phyloP scores from a whole-genome alignment of 306 rosid genomes.

The Vigna nakashimae region DNA sequence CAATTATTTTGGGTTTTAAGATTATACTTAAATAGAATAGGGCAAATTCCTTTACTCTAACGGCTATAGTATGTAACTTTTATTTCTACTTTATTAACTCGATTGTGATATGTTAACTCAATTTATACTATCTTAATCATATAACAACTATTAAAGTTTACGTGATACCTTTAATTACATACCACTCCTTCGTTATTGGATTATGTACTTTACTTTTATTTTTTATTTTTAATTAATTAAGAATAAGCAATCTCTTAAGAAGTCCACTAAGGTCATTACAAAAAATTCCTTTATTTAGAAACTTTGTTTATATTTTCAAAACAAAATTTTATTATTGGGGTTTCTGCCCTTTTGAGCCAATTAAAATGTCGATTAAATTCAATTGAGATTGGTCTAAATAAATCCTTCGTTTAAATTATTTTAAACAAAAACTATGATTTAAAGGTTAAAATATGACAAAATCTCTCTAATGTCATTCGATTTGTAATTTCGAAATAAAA shows the following conservation, averaged over 20 bases:
- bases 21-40: constrained; percentile 9
- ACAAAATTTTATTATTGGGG: too few relatives aligned
- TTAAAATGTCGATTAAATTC: too few relatives aligned
- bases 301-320: too few relatives aligned
- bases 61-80: not conserved
- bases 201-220: not conserved
- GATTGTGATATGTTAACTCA: not conserved
- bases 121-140: not conserved
- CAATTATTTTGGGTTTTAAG: not conserved
- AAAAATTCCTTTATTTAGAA: too few relatives aligned
- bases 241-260: not conserved
- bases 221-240: not conserved
- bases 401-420: too few relatives aligned
- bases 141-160: not conserved
- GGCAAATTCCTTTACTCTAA: not conserved
- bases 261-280: not conserved
- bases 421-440: too few relatives aligned
- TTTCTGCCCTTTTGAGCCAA: too few relatives aligned
- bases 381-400: too few relatives aligned
- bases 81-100: too few relatives aligned
- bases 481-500: too few relatives aligned
- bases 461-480: too few relatives aligned
- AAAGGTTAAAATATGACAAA: too few relatives aligned
- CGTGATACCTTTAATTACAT: not conserved
- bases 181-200: not conserved